Base-by-base conservation (phyloP, 495 filamentous ascomycete genomes). In the Podospora fimiseda region DNA sequence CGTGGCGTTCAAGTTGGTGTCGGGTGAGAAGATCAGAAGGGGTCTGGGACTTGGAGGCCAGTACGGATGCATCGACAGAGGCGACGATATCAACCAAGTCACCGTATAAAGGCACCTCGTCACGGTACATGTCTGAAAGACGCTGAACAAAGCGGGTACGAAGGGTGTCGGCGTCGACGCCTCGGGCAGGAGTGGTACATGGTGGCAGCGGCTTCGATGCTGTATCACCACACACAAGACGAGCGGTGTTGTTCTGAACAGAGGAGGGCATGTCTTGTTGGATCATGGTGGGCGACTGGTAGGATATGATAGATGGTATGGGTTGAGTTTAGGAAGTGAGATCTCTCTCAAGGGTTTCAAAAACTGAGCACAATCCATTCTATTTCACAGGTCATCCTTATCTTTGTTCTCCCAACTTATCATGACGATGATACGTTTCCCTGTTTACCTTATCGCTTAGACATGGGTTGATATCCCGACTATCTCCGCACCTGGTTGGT, bases 51-150 rank as follows among this genome's bases (percentile, higher is more conserved):
- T 38, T 27, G 11, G 43, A 33, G 2, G 41, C 52, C 27, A 71
- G 33, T 20, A 58, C 53, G 30, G 63, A 56, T 13, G 52, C 51
- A 46, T 74, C 66, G 48, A 64, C 70, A 39, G 63, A 38, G 45
- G 52, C 54, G 11, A 74, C 71, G 8, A 72, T 48, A 27, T 68
- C 58, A 18, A 73, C 51, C 1, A 74, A 57, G 24, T 68, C 51
- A 11, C 67, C 70, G 47, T 74, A 74, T 9, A 73, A 53, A 14
- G 71, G 71, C 2, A 74, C 70, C 46, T 74, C 71, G 30, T 21
- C 56, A 37, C 64, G 65, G 59, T 73, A 74, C 70, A 74, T 70
- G 40, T 64, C 59, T 6, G 71, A 74, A 21, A 74, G 60, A 3
- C 69, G 64, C 20, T 61, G 56, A 30, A 65, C 65, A 44, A 74